Conservation (phyloP, 176 grass and related monocot genomes). For the Bolboschoenus planiculmis region DNA sequence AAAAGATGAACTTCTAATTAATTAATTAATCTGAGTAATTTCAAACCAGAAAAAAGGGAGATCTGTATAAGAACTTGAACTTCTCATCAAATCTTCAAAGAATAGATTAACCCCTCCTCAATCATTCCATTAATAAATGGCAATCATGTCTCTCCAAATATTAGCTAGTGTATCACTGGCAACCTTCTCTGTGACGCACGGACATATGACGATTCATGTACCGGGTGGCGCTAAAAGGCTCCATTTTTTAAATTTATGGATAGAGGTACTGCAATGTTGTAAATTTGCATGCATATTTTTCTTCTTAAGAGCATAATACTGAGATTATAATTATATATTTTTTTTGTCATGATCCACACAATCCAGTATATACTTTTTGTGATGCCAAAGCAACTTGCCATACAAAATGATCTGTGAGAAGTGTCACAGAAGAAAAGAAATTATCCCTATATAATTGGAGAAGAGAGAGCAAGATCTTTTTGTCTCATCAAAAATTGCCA, state of each 20-base stretch:
- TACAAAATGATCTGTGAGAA: neutral
- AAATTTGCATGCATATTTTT: no score
- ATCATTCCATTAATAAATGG: neutral
- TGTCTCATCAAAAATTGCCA: neutral
- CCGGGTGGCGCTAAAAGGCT: neutral
- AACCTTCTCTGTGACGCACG: neutral
- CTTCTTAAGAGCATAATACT: no score
- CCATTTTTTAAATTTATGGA: neutral
- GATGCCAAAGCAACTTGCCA: neutral
- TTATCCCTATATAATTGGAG: neutral
- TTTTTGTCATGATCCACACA: no score
- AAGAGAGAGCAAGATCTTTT: neutral
- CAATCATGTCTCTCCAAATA: no score
- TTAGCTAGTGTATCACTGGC: no score
- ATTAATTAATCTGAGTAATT: neutral
- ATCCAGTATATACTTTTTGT: no score
- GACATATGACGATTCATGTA: neutral
- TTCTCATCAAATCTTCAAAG: neutral
- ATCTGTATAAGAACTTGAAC: neutral
- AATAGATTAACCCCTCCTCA: neutral
- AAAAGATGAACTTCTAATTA: no score
- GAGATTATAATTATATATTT: no score
- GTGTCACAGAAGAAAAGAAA: neutral
- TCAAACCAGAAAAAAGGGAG: neutral
- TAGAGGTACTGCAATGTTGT: no score